phyloP scores from a whole-genome alignment of 2,329 filamentous ascomycete species.

The Penicillium sp. region DNA sequence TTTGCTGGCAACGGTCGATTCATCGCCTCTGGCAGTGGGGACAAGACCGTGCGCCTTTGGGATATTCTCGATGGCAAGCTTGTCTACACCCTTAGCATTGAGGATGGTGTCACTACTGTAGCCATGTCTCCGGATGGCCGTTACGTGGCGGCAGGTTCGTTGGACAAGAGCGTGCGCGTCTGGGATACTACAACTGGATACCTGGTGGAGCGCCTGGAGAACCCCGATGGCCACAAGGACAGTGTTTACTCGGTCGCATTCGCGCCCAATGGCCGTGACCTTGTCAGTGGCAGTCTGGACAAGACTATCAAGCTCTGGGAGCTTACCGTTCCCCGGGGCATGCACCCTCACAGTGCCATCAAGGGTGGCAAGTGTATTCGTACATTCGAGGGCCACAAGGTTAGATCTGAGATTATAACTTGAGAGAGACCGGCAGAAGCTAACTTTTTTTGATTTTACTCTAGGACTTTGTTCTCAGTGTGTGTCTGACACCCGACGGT shows the following conservation, averaged over 20 bases:
- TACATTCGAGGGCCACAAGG: constrained; percentile 95
- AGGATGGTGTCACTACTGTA: constrained; percentile 95
- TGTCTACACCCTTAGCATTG: constrained; percentile 82
- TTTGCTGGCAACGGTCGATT: constrained; percentile 90
- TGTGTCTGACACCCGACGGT: constrained; percentile 90
- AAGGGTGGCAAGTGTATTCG: constrained; percentile 92
- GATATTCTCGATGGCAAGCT: constrained; percentile 83
- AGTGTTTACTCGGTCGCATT: constrained; percentile 97
- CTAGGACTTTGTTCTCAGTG: constrained; percentile 92
- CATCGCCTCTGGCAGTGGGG: constrained; percentile 92
- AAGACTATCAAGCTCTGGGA: constrained; percentile 99
- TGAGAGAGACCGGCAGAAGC: background rate
- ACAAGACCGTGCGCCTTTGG: constrained; percentile 93
- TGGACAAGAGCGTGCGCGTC: constrained; percentile 96
- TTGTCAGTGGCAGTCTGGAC: constrained; percentile 92
- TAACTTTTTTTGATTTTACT: background rate
- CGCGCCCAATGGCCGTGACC: constrained; percentile 84
- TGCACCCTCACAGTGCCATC: constrained; percentile 63
- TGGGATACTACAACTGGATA: constrained; percentile 89
- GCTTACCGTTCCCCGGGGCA: constrained; percentile 68
- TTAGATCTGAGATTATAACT: constrained; percentile 44
- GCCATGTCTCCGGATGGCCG: constrained; percentile 95
- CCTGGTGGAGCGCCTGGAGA: constrained; percentile 87
- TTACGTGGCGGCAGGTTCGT: constrained; percentile 87
- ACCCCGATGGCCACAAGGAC: constrained; percentile 91